phyloP scores from a whole-genome alignment of 2,329 filamentous ascomycete genomes.

The Cryphonectria nitschkei region DNA sequence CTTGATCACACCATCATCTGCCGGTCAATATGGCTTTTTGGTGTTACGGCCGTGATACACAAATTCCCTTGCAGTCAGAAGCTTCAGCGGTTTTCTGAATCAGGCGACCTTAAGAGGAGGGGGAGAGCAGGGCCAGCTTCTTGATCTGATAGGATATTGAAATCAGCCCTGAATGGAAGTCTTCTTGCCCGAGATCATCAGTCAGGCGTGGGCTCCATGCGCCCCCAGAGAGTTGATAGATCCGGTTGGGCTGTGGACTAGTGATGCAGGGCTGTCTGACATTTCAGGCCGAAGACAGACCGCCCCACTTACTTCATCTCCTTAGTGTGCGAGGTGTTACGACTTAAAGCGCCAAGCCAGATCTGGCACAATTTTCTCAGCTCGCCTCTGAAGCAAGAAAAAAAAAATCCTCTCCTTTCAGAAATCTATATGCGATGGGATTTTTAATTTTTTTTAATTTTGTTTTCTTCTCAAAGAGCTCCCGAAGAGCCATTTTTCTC shows the following conservation, averaged over 20 bases:
- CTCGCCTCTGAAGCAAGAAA: not conserved
- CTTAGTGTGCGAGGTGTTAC: not conserved
- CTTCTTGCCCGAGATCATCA: constrained; percentile 7
- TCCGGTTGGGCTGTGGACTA: constrained; percentile 10
- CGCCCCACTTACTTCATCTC: not conserved
- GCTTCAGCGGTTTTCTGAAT: not conserved
- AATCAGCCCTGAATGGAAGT: not conserved
- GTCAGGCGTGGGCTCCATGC: not conserved
- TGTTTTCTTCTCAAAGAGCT: not conserved
- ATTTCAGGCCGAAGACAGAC: not conserved
- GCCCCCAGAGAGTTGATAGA: not conserved
- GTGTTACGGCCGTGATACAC: not conserved
- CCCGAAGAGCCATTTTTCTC: not conserved
- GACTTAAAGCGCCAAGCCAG: constrained; percentile 3
- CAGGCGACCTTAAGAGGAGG: not conserved
- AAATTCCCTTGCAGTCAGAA: not conserved
- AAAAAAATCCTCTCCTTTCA: not conserved
- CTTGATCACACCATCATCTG: constrained; percentile 12
- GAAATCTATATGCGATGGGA: not conserved
- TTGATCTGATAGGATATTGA: not conserved
- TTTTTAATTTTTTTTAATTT: not conserved
- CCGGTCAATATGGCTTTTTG: not conserved
- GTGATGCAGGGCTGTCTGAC: constrained; percentile 11
- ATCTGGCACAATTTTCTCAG: not conserved
- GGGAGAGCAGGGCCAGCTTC: not conserved